These are phyloP conservation scores for Pulveroboletus sp. DNA, from an alignment of 768 basidiomycete genomes.

Conservation along the genomic window DNA sequence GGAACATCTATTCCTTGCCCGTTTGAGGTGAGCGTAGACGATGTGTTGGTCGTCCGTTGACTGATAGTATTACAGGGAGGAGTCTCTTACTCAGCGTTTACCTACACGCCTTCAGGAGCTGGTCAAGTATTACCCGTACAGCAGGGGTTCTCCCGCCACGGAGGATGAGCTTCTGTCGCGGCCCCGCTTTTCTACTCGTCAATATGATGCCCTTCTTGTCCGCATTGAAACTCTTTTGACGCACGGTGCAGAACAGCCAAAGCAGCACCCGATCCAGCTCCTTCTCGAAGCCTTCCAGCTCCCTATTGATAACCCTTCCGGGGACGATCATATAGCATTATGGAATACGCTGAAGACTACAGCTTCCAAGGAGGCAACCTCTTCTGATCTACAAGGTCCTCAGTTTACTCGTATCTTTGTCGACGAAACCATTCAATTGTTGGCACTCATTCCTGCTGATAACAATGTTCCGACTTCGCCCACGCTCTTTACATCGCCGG, in stretches of 20 bases:
- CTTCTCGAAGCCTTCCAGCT: slow-evolving; percentile 59
- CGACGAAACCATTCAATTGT: slow-evolving; percentile 58
- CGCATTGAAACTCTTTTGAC: slow-evolving; percentile 56
- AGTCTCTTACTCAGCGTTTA: slow-evolving; percentile 49
- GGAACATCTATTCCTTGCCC: slow-evolving; percentile 72
- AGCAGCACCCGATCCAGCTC: slow-evolving; percentile 53
- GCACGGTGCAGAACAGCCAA: slow-evolving; percentile 30
- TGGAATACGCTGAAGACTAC: slow-evolving; percentile 54
- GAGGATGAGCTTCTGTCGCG: slow-evolving; percentile 49
- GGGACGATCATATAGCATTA: slow-evolving; percentile 34
- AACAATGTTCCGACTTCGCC: slow-evolving; percentile 28
- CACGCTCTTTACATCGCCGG: slow-evolving; percentile 31
- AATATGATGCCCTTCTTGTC: slow-evolving; percentile 60
- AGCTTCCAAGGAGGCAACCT: slow-evolving; percentile 29
- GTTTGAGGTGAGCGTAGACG: slow-evolving; percentile 51
- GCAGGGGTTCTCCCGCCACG: slow-evolving; percentile 23
- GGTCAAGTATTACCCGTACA: slow-evolving; percentile 65
- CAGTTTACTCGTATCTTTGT: slow-evolving; percentile 52
- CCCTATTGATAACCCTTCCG: slow-evolving; percentile 28
- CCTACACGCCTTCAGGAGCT: slow-evolving; percentile 69
- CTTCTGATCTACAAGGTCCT: slow-evolving; percentile 29
- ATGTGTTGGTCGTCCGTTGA: not conserved
- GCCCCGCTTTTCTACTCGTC: slow-evolving; percentile 65
- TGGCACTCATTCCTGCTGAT: slow-evolving; percentile 48
- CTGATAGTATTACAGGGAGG: slow-evolving; percentile 42